Conservation (phyloP, 768 basidiomycete species). For the Mycena sanguinolenta region DNA sequence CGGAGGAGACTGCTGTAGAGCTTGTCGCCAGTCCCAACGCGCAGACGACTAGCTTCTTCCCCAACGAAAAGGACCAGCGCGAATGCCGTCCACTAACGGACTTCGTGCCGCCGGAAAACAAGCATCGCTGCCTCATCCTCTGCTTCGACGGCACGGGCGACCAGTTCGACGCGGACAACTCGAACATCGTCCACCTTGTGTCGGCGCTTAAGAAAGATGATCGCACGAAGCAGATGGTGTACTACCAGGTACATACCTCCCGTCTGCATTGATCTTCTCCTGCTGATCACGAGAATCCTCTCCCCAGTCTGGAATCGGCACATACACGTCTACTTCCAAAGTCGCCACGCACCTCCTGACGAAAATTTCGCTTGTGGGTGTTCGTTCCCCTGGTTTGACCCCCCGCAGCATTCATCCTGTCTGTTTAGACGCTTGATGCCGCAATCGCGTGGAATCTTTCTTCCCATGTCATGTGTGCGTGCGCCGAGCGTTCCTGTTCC, state of each 20-base stretch:
- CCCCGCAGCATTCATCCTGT: neutral
- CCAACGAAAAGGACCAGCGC: neutral
- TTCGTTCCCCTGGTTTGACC: neutral
- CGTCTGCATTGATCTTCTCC: conserved; percentile 10
- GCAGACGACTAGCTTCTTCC: neutral
- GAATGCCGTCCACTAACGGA: neutral
- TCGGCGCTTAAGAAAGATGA: conserved; percentile 68
- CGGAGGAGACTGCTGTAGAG: neutral
- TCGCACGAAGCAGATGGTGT: conserved; percentile 65
- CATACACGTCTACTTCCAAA: conserved; percentile 57
- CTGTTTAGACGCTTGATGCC: conserved; percentile 57
- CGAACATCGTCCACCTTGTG: conserved; percentile 66
- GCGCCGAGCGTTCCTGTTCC: neutral
- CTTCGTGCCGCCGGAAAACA: conserved; percentile 56
- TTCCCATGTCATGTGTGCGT: conserved; percentile 63
- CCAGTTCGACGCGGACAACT: conserved; percentile 66
- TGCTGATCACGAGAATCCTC: conserved; percentile 11
- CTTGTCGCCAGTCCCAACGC: neutral
- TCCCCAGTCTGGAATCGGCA: conserved; percentile 64
- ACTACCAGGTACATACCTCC: conserved; percentile 60
- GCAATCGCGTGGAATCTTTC: conserved; percentile 65
- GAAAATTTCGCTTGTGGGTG: conserved; percentile 54
- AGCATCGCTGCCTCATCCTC: conserved; percentile 59
- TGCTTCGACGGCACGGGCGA: conserved; percentile 73
- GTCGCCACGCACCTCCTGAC: conserved; percentile 52